Evolutionary conservation across 306 rosid species (phyloP).

Genomic region (Geum urbanum): DNA sequence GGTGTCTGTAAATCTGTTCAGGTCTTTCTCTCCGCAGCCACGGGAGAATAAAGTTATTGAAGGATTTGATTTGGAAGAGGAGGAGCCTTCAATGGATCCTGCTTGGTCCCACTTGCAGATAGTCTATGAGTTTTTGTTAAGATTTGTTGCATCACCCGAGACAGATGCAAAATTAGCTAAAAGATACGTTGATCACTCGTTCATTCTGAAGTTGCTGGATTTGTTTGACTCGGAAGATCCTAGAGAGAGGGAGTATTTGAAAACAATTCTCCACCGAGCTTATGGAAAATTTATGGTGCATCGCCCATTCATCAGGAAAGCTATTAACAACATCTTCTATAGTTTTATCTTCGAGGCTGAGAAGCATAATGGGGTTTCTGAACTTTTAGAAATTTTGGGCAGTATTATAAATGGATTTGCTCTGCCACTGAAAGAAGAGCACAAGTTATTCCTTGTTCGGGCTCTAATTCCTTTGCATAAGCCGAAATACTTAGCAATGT

Average conservation of each 20-base stretch:
- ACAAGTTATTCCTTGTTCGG: conserved; percentile 67
- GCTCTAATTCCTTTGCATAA: conserved; percentile 71
- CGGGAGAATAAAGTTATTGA: conserved; percentile 56
- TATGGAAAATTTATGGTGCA: conserved; percentile 73
- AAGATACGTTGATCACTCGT: conserved; percentile 59
- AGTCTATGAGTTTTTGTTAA: conserved; percentile 66
- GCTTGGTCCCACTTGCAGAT: conserved; percentile 85
- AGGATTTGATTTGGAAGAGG: conserved; percentile 79
- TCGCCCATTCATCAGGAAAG: conserved; percentile 74
- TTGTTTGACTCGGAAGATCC: conserved; percentile 74
- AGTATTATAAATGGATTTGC: conserved; percentile 78
- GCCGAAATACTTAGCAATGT: conserved; percentile 71
- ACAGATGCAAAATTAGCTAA: conserved; percentile 72
- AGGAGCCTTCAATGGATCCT: conserved; percentile 79
- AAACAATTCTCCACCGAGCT: conserved; percentile 62
- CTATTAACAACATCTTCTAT: conserved; percentile 61
- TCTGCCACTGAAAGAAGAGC: conserved; percentile 75
- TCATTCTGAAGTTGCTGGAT: conserved; percentile 62
- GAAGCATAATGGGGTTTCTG: conserved; percentile 70
- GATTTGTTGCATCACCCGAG: conserved; percentile 71
- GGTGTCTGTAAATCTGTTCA: conserved; percentile 66
- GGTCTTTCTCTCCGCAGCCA: conserved; percentile 65
- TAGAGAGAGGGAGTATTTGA: conserved; percentile 66
- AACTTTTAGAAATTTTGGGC: conserved; percentile 72
- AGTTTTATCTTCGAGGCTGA: conserved; percentile 58